Conservation (phyloP, 2,329 filamentous ascomycete genomes). For the Aspergillus thermomutatus region DNA sequence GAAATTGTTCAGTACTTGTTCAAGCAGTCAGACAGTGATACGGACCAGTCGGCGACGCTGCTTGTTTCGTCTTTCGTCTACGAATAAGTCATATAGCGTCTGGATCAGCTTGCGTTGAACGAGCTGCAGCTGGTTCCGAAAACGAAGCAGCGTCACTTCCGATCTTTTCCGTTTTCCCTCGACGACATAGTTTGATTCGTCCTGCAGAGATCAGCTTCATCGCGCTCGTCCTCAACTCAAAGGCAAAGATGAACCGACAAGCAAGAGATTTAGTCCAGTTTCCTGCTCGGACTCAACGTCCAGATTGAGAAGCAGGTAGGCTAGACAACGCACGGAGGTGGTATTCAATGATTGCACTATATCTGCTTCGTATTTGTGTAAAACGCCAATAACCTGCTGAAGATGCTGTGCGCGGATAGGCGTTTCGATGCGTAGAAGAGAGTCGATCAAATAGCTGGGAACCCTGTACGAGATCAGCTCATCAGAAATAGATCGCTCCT, state of each 20-base stretch:
- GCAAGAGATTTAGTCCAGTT: conserved; percentile 14
- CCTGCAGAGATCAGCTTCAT: conserved; percentile 10
- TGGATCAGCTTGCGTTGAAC: conserved; percentile 3
- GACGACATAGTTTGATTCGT: conserved; percentile 4
- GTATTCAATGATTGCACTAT: conserved; percentile 5
- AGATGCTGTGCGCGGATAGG: not conserved
- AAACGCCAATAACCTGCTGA: not conserved
- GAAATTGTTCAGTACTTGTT: not conserved
- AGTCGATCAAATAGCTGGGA: not conserved
- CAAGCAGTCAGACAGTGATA: not conserved
- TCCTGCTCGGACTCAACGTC: conserved; percentile 2
- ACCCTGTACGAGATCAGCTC: not conserved
- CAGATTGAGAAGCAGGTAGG: conserved; percentile 15
- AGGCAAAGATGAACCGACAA: conserved; percentile 8
- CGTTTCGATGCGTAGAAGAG: not conserved
- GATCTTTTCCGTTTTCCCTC: not conserved
- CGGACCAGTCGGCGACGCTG: conserved; percentile 18
- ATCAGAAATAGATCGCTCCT: not conserved
- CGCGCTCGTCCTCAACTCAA: too few species aligned
- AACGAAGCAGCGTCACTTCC: conserved; percentile 2
- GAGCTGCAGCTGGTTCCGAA: not conserved
- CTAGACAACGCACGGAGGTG: conserved; percentile 10
- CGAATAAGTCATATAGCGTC: conserved; percentile 7
- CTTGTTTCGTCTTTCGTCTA: not conserved
- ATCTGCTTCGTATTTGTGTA: not conserved